Evolutionary conservation across 1,139 yeast genomes (phyloP), one percentile per base, ranked within the genome.

Genomic region (Zygoascus hellenicus): DNA sequence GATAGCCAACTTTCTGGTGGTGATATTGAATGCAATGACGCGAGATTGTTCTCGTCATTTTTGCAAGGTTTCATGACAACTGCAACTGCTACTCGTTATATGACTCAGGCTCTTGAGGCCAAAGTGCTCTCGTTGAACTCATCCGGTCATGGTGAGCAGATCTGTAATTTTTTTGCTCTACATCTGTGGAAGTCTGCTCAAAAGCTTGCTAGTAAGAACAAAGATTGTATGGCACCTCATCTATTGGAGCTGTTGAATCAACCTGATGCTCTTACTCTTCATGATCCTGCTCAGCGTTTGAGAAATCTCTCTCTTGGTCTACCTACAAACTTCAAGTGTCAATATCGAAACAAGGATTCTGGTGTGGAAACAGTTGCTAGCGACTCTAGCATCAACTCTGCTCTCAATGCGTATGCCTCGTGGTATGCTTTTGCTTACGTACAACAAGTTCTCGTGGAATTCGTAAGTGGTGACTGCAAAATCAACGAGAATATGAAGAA

Each of bases 1-100:
- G 70, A 67, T 48, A 61, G 68, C n/a, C 71, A 67, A 53, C 62
- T 67, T 6, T 57, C 65, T 43, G 71, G 71, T 19, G 71, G 71
- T 11, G 69, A 66, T 44, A 46, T 49, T n/a, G 52, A 54, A 11
- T 50, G 58, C 49, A 53, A 57, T 33, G 48, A 52, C 16, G 45
- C 48, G n/a, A 52, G 66, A 17, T 52, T 67, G 22, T 42, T 62
- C 16, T 52, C 54, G 39, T 58, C 65, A 28, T 56, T 67, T 42
- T 51, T 61, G 39, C 57, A 60, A 38, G 57, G 65, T 22, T 56
- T 61, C 39, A 46, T 60, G 36, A 50, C 62, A 5, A 57, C 58
- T 29, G 57, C 63, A 3, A 52, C 59, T 15, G 58, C 67, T 2
- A 43, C 52, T 17, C 56, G 67, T 9, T 57, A 49, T 42, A 54